Evolutionary conservation across 331 rosid genomes (phyloP).

Genomic region (Malus hybrid): DNA sequence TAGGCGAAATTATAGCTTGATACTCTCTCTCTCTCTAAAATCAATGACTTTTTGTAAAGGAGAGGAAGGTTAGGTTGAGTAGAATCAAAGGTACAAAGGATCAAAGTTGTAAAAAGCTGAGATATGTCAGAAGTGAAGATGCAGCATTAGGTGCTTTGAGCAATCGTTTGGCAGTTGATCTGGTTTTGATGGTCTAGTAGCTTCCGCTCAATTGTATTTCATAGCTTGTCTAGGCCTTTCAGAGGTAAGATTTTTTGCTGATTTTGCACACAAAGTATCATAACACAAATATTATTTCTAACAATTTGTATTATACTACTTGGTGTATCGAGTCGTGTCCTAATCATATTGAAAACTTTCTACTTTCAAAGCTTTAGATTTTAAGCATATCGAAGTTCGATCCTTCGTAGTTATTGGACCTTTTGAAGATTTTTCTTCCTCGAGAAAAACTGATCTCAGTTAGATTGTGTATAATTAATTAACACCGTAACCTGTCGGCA

Average conservation of each 20-base stretch:
- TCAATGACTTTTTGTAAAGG: background rate
- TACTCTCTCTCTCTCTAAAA: background rate
- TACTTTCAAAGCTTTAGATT: background rate
- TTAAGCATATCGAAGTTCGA: background rate
- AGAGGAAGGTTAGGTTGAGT: background rate
- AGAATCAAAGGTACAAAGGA: background rate
- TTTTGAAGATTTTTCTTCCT: background rate
- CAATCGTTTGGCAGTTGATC: background rate
- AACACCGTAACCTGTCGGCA: background rate
- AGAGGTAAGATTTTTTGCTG: too few species aligned
- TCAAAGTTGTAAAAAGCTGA: background rate
- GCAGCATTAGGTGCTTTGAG: background rate
- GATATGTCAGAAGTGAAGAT: background rate
- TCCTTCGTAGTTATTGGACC: background rate
- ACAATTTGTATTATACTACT: fast-evolving
- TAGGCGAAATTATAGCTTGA: background rate
- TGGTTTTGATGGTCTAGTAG: background rate
- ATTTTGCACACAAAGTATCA: too few species aligned
- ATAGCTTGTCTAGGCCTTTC: background rate
- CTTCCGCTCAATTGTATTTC: background rate
- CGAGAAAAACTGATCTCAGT: background rate
- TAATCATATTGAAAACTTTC: too few species aligned
- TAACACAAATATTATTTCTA: too few species aligned
- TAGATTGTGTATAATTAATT: background rate
- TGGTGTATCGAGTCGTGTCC: too few species aligned